Evolutionary conservation across 2,329 filamentous ascomycete genomes (phyloP), one percentile per base, ranked within the genome.

Genomic region (Claviceps monticola): DNA sequence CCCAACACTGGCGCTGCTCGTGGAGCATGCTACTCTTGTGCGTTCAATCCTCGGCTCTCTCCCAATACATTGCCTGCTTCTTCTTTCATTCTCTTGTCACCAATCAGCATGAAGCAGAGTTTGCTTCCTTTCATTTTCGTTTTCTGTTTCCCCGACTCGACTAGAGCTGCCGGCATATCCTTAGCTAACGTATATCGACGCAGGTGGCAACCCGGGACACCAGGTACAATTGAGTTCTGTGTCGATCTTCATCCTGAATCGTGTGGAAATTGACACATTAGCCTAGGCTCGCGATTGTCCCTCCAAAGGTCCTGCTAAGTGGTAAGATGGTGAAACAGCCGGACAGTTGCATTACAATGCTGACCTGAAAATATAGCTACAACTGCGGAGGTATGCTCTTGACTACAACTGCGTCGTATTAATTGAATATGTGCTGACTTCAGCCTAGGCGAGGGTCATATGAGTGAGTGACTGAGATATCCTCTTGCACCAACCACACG

Each of bases 251-350:
- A 41, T 26, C 7, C 34, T 42, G 29, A 34, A 34, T 4, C 9
- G 8, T 11, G 51, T 50, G 59, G 51, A 51, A 56, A 54, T 56
- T 56, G 55, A 58, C 51, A 49, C 48, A 55, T 54, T 37, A n/a
- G 39, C 34, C 6, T 59, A 88, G 86, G 86, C 86, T 64, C 85
- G 86, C 64, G 86, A 91, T 65, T 93, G 87, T 78, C 87, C 87
- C 64, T 88, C 82, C 76, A 85, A 86, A 73, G 85, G 85, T 62
- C 82, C 83, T 61, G 81, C 86, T 62, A 89, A 88, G 71, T 90
- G 86, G 85, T 89, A 74, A 69, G 81, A 70, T 49, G 14, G 16
- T 38, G 14, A 6, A 4, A 26, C 23, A 21, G 37, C 38, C 34
- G 41, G 19, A 26, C 23, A 13, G 43, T 51, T 46, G 6, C n/a